phyloP scores from a whole-genome alignment of 177 flowering plant species.

The Vitis hybrid region DNA sequence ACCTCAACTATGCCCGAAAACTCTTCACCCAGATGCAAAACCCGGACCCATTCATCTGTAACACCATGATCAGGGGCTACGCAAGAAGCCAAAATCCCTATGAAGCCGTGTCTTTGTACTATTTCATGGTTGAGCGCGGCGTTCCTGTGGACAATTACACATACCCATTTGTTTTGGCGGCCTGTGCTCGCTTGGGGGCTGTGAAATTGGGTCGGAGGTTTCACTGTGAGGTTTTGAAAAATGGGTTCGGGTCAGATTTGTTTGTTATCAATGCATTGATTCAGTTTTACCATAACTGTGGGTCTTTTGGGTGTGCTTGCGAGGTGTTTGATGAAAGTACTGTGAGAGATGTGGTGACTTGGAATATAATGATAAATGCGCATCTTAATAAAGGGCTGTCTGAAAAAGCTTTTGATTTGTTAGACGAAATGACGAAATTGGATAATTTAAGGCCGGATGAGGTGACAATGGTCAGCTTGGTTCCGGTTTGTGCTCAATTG shows the following conservation, averaged over 20 bases:
- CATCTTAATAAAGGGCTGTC: constrained; percentile 17
- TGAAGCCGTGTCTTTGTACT: constrained; percentile 8
- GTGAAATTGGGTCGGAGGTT: constrained; percentile 19
- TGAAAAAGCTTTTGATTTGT: constrained; percentile 17
- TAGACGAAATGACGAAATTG: constrained; percentile 16
- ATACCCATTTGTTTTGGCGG: constrained; percentile 19
- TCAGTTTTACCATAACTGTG: constrained; percentile 17
- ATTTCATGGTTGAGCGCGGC: constrained; percentile 12
- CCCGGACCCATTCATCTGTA: constrained; percentile 26
- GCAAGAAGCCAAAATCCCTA: constrained; percentile 6
- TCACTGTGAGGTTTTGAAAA: constrained; percentile 21
- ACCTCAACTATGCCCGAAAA: constrained; percentile 20
- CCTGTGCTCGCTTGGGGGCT: constrained; percentile 16
- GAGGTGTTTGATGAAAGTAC: constrained; percentile 22
- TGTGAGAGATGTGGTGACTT: constrained; percentile 27
- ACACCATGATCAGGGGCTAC: constrained; percentile 20
- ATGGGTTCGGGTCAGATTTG: constrained; percentile 20
- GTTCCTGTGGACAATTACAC: constrained; percentile 21
- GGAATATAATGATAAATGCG: constrained; percentile 30
- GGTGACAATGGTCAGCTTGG: constrained; percentile 21
- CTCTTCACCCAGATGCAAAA: constrained; percentile 16
- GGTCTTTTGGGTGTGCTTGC: constrained; percentile 11
- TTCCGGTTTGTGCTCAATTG: constrained; percentile 17
- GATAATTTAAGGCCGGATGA: constrained; percentile 19
- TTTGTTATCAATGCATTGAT: constrained; percentile 27